Conservation (phyloP, 2,329 filamentous ascomycete species). For the Cladosporium sp. region DNA sequence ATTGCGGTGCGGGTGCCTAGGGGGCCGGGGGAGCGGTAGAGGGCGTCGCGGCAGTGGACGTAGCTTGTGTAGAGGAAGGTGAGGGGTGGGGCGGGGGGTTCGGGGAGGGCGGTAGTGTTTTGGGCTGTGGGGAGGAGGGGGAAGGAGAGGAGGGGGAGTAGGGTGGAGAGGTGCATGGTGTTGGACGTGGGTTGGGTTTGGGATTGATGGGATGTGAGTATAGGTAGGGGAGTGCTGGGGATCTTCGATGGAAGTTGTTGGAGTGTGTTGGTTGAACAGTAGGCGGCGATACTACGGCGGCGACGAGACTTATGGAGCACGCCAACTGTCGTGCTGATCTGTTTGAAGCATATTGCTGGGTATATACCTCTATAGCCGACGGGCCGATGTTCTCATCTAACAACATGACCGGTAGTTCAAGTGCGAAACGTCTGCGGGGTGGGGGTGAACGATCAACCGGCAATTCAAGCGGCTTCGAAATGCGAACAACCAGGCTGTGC, state of each 20-base stretch:
- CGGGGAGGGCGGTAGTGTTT: neutral
- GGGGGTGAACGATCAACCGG: neutral
- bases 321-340: neutral
- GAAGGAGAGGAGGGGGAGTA: slow-evolving; percentile 10
- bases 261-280: too few relatives aligned
- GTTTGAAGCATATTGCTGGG: slow-evolving; percentile 2
- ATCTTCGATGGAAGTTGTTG: too few relatives aligned
- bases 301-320: too few relatives aligned
- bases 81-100: slow-evolving; percentile 18
- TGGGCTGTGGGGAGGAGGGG: slow-evolving; percentile 9
- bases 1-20: slow-evolving; percentile 25
- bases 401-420: neutral
- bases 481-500: neutral
- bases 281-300: too few relatives aligned
- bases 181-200: neutral
- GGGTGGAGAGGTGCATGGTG: slow-evolving; percentile 2
- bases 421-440: neutral
- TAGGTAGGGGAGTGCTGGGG: neutral
- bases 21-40: slow-evolving; percentile 23
- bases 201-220: neutral
- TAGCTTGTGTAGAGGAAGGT: slow-evolving; percentile 27
- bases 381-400: neutral
- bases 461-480: neutral
- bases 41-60: slow-evolving; percentile 19
- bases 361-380: slow-evolving; percentile 1